phyloP scores from a whole-genome alignment of 345 rosid genomes.

The Lumnitzera littorea region DNA sequence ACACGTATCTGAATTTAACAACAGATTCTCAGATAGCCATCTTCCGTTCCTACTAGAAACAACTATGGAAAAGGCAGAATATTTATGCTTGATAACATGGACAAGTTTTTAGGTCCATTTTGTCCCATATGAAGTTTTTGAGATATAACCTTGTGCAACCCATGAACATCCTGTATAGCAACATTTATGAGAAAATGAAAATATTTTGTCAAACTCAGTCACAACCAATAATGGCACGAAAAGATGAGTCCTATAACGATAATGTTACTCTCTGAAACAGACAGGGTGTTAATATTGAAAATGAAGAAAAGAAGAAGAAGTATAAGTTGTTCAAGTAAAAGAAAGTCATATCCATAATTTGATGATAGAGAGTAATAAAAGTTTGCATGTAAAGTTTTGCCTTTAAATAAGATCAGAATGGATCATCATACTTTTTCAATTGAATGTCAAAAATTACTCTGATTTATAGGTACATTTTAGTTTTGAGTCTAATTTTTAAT shows the following conservation, averaged over 20 bases:
- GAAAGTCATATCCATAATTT: no score
- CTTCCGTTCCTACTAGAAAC: constrained; percentile 88
- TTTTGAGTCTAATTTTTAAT: no score
- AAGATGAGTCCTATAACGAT: background rate
- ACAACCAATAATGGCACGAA: background rate
- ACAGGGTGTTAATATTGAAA: no score
- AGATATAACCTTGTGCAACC: constrained; percentile 45
- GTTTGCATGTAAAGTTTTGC: no score
- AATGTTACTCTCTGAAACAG: no score
- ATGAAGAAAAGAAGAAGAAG: no score
- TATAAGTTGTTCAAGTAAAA: no score
- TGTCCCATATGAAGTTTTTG: constrained; percentile 56
- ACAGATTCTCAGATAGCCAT: constrained; percentile 73
- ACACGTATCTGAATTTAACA: constrained; percentile 24
- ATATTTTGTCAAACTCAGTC: background rate
- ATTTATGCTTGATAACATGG: constrained; percentile 64
- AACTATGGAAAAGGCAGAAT: constrained; percentile 67
- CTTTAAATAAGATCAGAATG: no score
- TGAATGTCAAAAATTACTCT: no score
- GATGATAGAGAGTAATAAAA: no score
- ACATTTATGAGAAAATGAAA: background rate
- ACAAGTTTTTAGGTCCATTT: constrained; percentile 49
- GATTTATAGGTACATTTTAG: no score
- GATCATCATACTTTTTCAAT: no score
- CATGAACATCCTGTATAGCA: constrained; percentile 55